Evolutionary conservation across 176 grass and related monocot species (phyloP), one percentile per base, ranked within the genome.

Genomic region (Eragrostis nindensis): DNA sequence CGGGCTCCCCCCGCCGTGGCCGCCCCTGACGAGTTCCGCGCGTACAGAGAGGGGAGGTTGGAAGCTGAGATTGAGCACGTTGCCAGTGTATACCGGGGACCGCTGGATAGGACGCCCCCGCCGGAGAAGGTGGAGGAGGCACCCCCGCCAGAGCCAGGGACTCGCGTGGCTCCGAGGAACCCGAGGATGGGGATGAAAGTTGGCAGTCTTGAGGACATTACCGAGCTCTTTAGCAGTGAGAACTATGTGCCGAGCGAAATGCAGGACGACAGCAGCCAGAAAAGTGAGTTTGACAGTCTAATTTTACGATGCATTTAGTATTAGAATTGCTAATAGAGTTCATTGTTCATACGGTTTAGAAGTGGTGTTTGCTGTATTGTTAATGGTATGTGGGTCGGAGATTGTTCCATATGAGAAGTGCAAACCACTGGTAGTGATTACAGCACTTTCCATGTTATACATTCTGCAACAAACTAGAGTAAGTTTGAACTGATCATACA

Each of bases 81-180:
- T 62, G 73, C 62, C 36, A 42, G 71, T 30, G 85, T 89, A 39
- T 77, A 90, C 18, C 42, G 70, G 3, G 82, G 62, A 42, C 81
- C 94, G 18, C 10, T 66, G 11, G 74, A 73, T 39, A 84, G 45
- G 47, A 10, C 64, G n/a, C 52, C 41, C 22, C 40, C n/a, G 10
- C 42, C 36, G 44, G 87, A 89, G 62, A 85, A 77, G 57, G 81
- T 81, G 15, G 62, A 72, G 62, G 76, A 71, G 16, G 27, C 63
- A 68, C 83, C 42, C 45, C 69, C 47, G 3, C 84, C 88, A 0
- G 86, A 86, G 45, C 82, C 82, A 8, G 90, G 82, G 70, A 70
- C 77, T 17, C 91, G 96, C 44, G 96, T 86, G 66, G 36, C 87
- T n/a, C 96, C 96, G 5, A 99, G 80, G 75, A 99, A 95, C 56